Evolutionary conservation across 352 stramenopile genomes (phyloP).

Genomic region (Globisporangium spiculum): DNA sequence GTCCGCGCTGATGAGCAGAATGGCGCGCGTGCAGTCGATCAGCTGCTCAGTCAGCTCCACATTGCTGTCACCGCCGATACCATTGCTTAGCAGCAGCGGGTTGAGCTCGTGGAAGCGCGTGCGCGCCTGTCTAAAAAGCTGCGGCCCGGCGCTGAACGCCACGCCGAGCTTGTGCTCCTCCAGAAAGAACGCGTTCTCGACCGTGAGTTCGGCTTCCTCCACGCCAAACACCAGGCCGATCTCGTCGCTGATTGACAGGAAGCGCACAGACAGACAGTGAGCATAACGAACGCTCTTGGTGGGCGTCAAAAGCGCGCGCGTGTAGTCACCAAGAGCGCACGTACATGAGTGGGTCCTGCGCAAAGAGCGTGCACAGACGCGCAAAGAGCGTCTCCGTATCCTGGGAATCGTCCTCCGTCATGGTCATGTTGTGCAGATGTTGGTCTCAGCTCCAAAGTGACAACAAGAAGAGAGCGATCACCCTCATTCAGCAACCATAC

Average conservation of each 20-base stretch:
- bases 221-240: slow-evolving; percentile 67
- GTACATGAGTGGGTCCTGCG: slow-evolving; percentile 67
- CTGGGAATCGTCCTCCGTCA: not conserved
- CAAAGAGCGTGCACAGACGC: slow-evolving; percentile 40
- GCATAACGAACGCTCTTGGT: not conserved
- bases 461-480: no score
- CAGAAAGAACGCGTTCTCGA: slow-evolving; percentile 60
- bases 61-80: slow-evolving; percentile 7
- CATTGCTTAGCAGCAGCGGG: slow-evolving; percentile 13
- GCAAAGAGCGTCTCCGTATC: slow-evolving; percentile 3
- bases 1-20: slow-evolving; percentile 76
- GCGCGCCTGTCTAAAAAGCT: slow-evolving; percentile 54
- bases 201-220: slow-evolving; percentile 38
- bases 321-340: not conserved
- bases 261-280: not conserved
- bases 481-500: no score
- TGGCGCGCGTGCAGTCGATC: slow-evolving; percentile 49
- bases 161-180: slow-evolving; percentile 80
- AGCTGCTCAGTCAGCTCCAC: slow-evolving; percentile 26
- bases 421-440: slow-evolving; percentile 3
- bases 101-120: slow-evolving; percentile 53
- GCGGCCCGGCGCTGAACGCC: slow-evolving; percentile 43
- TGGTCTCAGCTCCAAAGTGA: no score
- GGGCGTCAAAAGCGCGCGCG: not conserved
- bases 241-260: slow-evolving; percentile 49